Evolutionary conservation across 148 eudicot genomes (phyloP).

Genomic region (Amaranthus hypochondriacus): DNA sequence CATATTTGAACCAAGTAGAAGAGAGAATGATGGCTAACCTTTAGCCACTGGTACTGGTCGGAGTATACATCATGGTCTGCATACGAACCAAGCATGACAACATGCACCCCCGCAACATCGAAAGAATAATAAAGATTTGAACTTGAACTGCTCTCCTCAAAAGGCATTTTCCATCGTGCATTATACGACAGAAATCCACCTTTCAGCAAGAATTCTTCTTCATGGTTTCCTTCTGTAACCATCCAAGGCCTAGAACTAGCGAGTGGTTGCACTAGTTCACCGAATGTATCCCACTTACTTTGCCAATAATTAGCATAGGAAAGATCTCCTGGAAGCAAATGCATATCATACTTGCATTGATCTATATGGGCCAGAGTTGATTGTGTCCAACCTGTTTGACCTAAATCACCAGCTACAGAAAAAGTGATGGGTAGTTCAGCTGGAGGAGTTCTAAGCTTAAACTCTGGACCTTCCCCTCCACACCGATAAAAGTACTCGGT

Average conservation of each 20-base stretch:
- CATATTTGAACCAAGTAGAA: neutral
- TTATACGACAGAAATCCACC: conserved; percentile 74
- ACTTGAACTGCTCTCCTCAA: conserved; percentile 79
- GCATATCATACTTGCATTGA: conserved; percentile 73
- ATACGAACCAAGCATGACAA: conserved; percentile 91
- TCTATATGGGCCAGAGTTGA: conserved; percentile 82
- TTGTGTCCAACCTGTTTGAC: conserved; percentile 95
- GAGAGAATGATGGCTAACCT: conserved; percentile 45
- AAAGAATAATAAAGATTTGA: conserved; percentile 95
- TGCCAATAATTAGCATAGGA: conserved; percentile 88
- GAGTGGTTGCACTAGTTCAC: conserved; percentile 83
- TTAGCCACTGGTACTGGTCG: conserved; percentile 83
- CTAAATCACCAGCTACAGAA: conserved; percentile 91
- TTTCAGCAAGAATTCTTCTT: conserved; percentile 56
- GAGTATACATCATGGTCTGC: conserved; percentile 75
- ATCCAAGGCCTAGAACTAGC: conserved; percentile 97
- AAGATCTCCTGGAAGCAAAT: conserved; percentile 89
- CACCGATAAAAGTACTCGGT: conserved; percentile 78
- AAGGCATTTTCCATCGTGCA: conserved; percentile 98
- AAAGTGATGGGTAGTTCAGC: conserved; percentile 77
- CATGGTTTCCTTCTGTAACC: conserved; percentile 98
- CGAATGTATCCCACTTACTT: conserved; percentile 84
- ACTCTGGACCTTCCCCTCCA: conserved; percentile 77
- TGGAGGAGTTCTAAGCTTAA: conserved; percentile 81
- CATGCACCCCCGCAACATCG: conserved; percentile 83